Base-by-base conservation (phyloP, 305 asterid species). In the Coffea humblotiana region DNA sequence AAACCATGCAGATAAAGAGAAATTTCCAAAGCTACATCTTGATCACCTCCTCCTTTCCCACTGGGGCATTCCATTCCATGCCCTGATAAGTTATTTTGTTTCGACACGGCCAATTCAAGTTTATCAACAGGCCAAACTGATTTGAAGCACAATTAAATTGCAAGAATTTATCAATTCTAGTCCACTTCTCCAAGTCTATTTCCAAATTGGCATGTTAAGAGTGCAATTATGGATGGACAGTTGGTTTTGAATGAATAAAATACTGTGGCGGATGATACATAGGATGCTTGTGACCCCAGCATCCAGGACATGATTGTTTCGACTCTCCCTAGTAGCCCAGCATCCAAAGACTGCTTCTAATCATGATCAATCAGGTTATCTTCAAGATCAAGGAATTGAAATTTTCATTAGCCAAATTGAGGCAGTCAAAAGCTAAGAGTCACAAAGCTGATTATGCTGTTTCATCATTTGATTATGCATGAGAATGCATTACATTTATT, bases 271-370 rank as follows among this genome's bases (percentile, higher is more conserved):
- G 71, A 79, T 65, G 65, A 77, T 84, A 86, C 93, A 85, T 89
- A 81, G 90, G 95, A 91, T 90, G 90, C 95, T 90, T 85, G 40
- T 72, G 79, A 88, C 85, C 86, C 79, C 87, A 86, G 65, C 82
- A 78, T 67, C 71, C 68, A n/a, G 74, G 60, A 70, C 58, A 85
- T 87, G 86, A 88, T 82, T 84, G 78, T 77, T 35, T 71, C 77
- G 74, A 56, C 29, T 48, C 65, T 19, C 48, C 77, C 51, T 60
- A 49, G 32, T 60, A 37, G 43, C 5, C 43, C 43, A 37, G 43
- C 43, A 37, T 37, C 43, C 43, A 37, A 37, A 47, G 83, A 64
- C 79, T 11, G 82, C 73, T 79, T 80, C 48, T 78, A 75, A 80
- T 84, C 79, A 75, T 74, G 37, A 72, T 52, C 82, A 77, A 80